phyloP scores from a whole-genome alignment of 345 rosid species.

The Litchi chinensis region DNA sequence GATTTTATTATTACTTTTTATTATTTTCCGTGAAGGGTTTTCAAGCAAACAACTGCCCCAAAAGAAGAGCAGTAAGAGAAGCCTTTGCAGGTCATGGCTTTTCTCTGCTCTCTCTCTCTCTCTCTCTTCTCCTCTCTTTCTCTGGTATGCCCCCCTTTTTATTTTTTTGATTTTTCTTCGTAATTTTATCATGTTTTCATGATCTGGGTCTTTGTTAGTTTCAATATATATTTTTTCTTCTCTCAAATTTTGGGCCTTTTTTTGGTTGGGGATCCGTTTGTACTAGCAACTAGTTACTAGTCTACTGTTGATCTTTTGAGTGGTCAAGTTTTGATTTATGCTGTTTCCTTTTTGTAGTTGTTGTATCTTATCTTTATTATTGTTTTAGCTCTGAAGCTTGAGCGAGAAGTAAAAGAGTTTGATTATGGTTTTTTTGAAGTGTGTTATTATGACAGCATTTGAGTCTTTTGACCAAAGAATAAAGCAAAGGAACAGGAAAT shows the following conservation, averaged over 20 bases:
- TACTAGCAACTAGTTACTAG: background rate
- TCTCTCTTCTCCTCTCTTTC: slow-evolving; percentile 6
- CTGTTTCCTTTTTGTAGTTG: slow-evolving; percentile 23
- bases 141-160: slow-evolving; percentile 29
- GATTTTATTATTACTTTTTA: slow-evolving; percentile 21
- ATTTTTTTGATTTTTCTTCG: slow-evolving; percentile 2
- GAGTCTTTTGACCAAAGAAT: slow-evolving; percentile 49
- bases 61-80: slow-evolving; percentile 34
- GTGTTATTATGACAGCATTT: slow-evolving; percentile 35
- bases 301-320: slow-evolving; percentile 36
- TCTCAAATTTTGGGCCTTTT: slow-evolving; percentile 23
- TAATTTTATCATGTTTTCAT: slow-evolving; percentile 21
- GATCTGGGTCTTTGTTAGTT: slow-evolving; percentile 27
- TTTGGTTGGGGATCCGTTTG: background rate
- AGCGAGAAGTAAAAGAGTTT: slow-evolving; percentile 37
- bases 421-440: slow-evolving; percentile 46
- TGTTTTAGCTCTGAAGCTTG: slow-evolving; percentile 30
- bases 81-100: slow-evolving; percentile 36
- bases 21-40: slow-evolving; percentile 31
- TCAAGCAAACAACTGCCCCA: slow-evolving; percentile 34
- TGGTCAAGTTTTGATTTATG: slow-evolving; percentile 26
- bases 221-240: background rate
- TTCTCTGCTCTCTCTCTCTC: slow-evolving; percentile 27
- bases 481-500: slow-evolving; percentile 33
- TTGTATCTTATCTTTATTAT: slow-evolving; percentile 11